Evolutionary conservation across 345 rosid genomes (phyloP), one percentile per base, ranked within the genome.

Genomic region (Euphorbia lathyris): DNA sequence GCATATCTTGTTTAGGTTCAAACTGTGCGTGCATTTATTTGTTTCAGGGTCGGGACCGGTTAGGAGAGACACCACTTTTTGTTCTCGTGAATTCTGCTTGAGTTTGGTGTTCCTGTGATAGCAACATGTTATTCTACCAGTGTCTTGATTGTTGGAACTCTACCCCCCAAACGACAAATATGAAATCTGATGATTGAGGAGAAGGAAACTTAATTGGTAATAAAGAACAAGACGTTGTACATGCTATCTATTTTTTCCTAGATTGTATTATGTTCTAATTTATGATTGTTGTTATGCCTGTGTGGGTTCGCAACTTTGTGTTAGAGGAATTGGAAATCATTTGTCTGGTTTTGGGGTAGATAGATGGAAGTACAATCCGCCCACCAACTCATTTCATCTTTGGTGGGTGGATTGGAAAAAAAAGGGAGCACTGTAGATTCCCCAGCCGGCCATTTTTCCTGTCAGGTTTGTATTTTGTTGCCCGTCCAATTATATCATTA

Each of bases 31-130:
- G 10, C 45, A 45, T 36, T 62, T 76, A 23, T 65, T 76, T 45
- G 42, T 82, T 79, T 38, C 85, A 93, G 89, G 99, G 98, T 38
- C 86, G 87, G 72, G 91, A 92, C 17, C 85, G 85, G 43, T 73
- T 95, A 69, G 97, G 92, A 65, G 90, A 84, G 68, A 86, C 80
- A 7, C 92, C 98, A 4, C 76, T 90, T 14, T 95, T 88, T 71
- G 96, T 95, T 72, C 97, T 92, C 23, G 80, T 92, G 52, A 83
- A 80, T 72, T 79, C 86, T 22, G 63, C 80, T 34, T 84, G 80
- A 81, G 62, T 52, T 60, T 30, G 9, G 25, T 9, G 59, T 50
- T 69, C 36, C 38, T 27, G 32, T 61, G 22, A 57, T 34, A 11
- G 29, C 60, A 68, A 58, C 40, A 58, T 66, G n/a, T 40, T 65